Evolutionary conservation across 2,329 filamentous ascomycete species (phyloP), one percentile per base, ranked within the genome.

Genomic region (Xylaria sp.): DNA sequence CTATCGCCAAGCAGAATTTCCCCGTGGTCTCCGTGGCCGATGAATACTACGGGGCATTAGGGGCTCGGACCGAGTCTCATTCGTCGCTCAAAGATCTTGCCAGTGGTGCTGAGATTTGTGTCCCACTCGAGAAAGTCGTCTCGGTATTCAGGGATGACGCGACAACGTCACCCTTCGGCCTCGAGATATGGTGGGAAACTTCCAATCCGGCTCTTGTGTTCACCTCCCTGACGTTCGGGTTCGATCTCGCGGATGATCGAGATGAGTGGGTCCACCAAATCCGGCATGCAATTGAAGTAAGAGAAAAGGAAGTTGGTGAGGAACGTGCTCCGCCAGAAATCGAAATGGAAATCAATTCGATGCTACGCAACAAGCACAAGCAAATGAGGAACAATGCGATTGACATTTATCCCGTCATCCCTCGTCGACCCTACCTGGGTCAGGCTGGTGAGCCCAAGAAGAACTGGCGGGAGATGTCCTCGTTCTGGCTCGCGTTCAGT

Each of bases 101-200:
- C 34, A 46, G 55, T 10, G 51, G 58, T 8, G 62, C 68, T 67
- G 69, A 73, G 23, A 51, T 80, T 37, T 76, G 79, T 53, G 76
- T 85, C 6, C 79, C 81, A 0, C 70, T 83, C 6, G 75, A 78
- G 13, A 77, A 75, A 44, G 74, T 84, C 23, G 78, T 84, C 44
- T 79, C 82, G 2, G 76, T 77, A 1, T 83, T 83, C 63, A 76
- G 76, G 35, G 78, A 81, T 35, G 81, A 83, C 65, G 77, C 76
- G 49, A 76, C 76, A 1, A 75, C 77, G 52, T 76, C 79, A 10
- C 76, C 78, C 5, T 81, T 80, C 50, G 80, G 80, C 4, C 69
- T 84, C 54, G 82, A 85, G 66, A 74, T 84, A 1, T 84, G 81
- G 81, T 84, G 82, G 82, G 78, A 76, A 52, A 42, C 49, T 13